Evolutionary conservation across 371 early-diverging fungal genomes (phyloP).

Genomic region (Dipsacomyces acuminosporus): DNA sequence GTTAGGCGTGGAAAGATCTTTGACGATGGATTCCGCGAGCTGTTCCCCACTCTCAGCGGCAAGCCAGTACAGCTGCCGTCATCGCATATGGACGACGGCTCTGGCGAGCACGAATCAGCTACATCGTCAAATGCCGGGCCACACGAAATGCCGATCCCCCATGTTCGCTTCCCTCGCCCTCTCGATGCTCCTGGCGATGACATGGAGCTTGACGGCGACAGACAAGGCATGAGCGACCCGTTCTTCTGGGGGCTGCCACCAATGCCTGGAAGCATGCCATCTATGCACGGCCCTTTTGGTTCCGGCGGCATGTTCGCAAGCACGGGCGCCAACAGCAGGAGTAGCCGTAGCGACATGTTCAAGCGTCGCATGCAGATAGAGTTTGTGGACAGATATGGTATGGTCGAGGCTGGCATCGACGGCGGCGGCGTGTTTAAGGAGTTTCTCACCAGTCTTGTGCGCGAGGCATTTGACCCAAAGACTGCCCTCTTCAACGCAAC

Average conservation of each 20-base stretch:
- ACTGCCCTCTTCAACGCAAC: conserved; percentile 77
- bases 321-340: background rate
- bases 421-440: conserved; percentile 95
- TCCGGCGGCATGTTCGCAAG: background rate
- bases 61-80: conserved; percentile 1
- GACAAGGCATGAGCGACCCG: background rate
- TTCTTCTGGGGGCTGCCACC: conserved; percentile 2
- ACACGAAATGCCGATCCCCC: background rate
- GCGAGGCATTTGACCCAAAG: conserved; percentile 77
- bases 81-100: conserved; percentile 1
- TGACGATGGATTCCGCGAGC: conserved; percentile 73
- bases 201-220: background rate
- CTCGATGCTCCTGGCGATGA: background rate
- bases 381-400: conserved; percentile 80
- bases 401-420: conserved; percentile 90
- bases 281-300: background rate
- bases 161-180: background rate
- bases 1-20: conserved; percentile 77
- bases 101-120: too few relatives aligned
- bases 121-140: too few relatives aligned
- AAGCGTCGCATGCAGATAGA: conserved; percentile 76
- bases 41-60: conserved; percentile 36
- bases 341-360: conserved; percentile 42
- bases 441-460: conserved; percentile 74
- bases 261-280: background rate